Conservation (phyloP, 1,284 basidiomycete genomes). For the Apiotrichum porosum region DNA sequence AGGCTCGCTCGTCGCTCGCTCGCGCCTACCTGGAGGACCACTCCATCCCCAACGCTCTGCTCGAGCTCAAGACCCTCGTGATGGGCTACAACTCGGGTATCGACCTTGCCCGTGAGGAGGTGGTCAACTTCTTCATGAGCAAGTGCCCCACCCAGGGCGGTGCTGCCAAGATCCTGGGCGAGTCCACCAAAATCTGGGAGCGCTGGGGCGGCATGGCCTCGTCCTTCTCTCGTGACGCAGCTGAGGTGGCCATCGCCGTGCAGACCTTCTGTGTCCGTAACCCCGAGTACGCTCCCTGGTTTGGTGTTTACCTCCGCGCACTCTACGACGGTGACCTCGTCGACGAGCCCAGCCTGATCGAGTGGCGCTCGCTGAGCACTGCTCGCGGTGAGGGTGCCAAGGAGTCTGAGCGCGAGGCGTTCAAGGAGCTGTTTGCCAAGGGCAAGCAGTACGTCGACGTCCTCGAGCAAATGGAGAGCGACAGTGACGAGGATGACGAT, state of each 20-base stretch:
- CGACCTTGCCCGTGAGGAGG: slow-evolving; percentile 43
- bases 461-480: slow-evolving; percentile 45
- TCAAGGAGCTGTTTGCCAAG: slow-evolving; percentile 33
- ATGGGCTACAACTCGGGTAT: slow-evolving; percentile 48
- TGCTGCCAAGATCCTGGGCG: slow-evolving; percentile 24
- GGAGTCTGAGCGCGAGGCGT: slow-evolving; percentile 31
- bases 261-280: slow-evolving; percentile 21
- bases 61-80: slow-evolving; percentile 46
- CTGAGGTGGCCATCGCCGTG: slow-evolving; percentile 35
- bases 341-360: slow-evolving; percentile 43
- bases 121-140: slow-evolving; percentile 43
- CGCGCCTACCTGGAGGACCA: slow-evolving; percentile 47
- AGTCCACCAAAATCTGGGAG: slow-evolving; percentile 29
- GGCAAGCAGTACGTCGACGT: slow-evolving; percentile 46
- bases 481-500: slow-evolving; percentile 36
- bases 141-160: slow-evolving; percentile 26
- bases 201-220: slow-evolving; percentile 40
- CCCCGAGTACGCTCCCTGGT: slow-evolving; percentile 28
- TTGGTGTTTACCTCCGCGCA: slow-evolving; percentile 43
- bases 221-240: slow-evolving; percentile 29
- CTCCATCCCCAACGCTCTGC: slow-evolving; percentile 39
- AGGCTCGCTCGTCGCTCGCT: slow-evolving; percentile 40
- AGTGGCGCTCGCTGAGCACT: slow-evolving; percentile 43
- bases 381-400: slow-evolving; percentile 40
- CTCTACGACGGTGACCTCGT: slow-evolving; percentile 48